Percentiles rank a stretch among this genome's conserved stretches.
Evolutionary conservation across 345 rosid species (phyloP).

Genomic region (Rhodamnia argentea): DNA sequence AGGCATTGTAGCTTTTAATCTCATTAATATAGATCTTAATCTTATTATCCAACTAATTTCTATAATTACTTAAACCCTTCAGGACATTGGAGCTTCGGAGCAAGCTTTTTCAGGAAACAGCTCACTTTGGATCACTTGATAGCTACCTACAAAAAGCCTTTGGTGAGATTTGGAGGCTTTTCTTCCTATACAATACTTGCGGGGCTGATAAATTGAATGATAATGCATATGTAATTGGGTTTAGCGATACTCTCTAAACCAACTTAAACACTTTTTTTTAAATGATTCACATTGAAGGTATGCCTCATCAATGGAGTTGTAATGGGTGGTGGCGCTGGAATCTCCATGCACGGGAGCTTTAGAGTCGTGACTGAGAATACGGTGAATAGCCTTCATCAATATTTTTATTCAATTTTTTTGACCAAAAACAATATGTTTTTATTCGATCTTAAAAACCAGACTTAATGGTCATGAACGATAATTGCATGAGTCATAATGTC

Average conservation of each 20-base stretch:
- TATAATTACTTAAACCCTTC: not conserved
- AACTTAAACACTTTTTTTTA: not conserved
- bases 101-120: not conserved
- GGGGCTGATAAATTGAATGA: too few relatives aligned
- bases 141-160: not conserved
- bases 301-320: not conserved
- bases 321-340: conserved; percentile 8
- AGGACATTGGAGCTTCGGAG: conserved; percentile 16
- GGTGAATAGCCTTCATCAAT: not conserved
- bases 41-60: not conserved
- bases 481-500: too few relatives aligned
- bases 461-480: too few relatives aligned
- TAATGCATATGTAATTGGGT: not conserved
- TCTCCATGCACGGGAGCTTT: not conserved
- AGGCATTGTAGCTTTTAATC: too few relatives aligned
- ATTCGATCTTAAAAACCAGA: not conserved
- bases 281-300: not conserved
- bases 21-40: too few relatives aligned
- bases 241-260: not conserved
- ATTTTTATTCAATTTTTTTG: not conserved
- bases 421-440: too few relatives aligned
- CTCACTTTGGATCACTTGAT: too few relatives aligned
- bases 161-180: not conserved
- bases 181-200: too few relatives aligned
- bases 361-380: not conserved